These are phyloP conservation scores for Linnemannia zychae DNA, from an alignment of 192 early-diverging fungal species.

Conservation along the genomic window DNA sequence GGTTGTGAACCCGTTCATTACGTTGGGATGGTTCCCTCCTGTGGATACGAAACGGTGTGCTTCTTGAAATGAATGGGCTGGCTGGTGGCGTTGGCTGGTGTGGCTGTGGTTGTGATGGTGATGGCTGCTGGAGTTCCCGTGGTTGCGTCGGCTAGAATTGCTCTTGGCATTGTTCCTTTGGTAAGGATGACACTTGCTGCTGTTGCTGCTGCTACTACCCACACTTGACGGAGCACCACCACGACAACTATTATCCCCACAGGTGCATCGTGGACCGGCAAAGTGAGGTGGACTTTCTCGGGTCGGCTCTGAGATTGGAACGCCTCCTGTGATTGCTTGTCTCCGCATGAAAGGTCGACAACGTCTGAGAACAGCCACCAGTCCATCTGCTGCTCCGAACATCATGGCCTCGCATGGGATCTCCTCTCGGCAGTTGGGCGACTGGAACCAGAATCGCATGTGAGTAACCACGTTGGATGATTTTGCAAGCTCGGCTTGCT, in stretches of 20 bases:
- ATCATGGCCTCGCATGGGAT: constrained; percentile 53
- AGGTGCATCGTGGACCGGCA: background rate
- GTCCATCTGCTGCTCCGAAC: constrained; percentile 50
- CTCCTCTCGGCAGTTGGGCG: constrained; percentile 26
- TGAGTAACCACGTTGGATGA: constrained; percentile 46
- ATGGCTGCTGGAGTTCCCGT: background rate
- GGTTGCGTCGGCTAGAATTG: background rate
- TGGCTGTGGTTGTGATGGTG: background rate
- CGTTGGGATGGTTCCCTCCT: background rate
- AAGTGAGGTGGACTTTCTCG: background rate
- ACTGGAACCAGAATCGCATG: constrained; percentile 53
- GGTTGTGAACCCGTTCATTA: constrained; percentile 1
- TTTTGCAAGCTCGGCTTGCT: constrained; percentile 55
- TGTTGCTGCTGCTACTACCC: background rate
- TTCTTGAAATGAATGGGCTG: background rate
- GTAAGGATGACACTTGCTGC: background rate
- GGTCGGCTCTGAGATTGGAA: background rate
- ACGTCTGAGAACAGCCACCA: constrained; percentile 37
- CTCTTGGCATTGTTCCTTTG: background rate
- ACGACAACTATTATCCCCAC: background rate
- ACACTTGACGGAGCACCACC: background rate
- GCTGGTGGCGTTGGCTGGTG: background rate
- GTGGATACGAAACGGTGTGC: background rate
- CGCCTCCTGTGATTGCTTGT: constrained; percentile 7
- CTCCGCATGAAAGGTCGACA: constrained; percentile 41